Percentiles rank a stretch among this genome's conserved stretches.
Conservation (phyloP, 495 filamentous ascomycete species). For the Penicilliopsis zonata region DNA sequence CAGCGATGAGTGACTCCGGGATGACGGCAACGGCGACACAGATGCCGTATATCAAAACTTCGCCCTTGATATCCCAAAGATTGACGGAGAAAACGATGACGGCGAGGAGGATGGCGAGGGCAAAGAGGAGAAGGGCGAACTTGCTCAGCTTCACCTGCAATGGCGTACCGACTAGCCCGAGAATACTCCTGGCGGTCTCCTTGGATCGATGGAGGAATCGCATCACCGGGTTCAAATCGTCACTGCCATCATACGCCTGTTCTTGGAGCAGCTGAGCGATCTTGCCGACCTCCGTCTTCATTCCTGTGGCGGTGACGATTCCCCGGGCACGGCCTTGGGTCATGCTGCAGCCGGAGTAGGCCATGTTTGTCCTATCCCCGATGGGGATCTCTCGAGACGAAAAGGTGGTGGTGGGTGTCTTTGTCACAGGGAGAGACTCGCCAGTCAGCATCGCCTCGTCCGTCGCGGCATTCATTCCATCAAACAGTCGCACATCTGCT, state of each 20-base stretch:
- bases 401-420: slow-evolving; percentile 58
- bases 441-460: slow-evolving; percentile 64
- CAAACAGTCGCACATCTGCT: slow-evolving; percentile 57
- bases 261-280: slow-evolving; percentile 47
- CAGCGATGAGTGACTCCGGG: slow-evolving; percentile 60
- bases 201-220: slow-evolving; percentile 46
- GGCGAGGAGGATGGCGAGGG: slow-evolving; percentile 59
- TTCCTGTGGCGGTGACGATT: slow-evolving; percentile 59
- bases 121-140: slow-evolving; percentile 64
- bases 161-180: slow-evolving; percentile 74
- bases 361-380: slow-evolving; percentile 61
- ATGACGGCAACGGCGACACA: slow-evolving; percentile 65
- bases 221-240: slow-evolving; percentile 51
- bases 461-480: slow-evolving; percentile 66
- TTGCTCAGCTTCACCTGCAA: slow-evolving; percentile 72
- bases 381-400: slow-evolving; percentile 38
- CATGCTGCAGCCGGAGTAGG: slow-evolving; percentile 55
- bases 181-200: slow-evolving; percentile 40
- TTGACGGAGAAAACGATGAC: slow-evolving; percentile 75
- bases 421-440: slow-evolving; percentile 56
- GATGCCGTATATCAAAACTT: slow-evolving; percentile 75
- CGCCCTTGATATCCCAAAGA: slow-evolving; percentile 52
- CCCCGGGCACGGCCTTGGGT: slow-evolving; percentile 57
- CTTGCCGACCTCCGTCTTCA: slow-evolving; percentile 76
- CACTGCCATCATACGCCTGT: slow-evolving; percentile 38